A percentile compares a stretch with the other conserved stretches of the same genome.
Conservation (phyloP, 495 filamentous ascomycete genomes). For the Penicilliopsis zonata region DNA sequence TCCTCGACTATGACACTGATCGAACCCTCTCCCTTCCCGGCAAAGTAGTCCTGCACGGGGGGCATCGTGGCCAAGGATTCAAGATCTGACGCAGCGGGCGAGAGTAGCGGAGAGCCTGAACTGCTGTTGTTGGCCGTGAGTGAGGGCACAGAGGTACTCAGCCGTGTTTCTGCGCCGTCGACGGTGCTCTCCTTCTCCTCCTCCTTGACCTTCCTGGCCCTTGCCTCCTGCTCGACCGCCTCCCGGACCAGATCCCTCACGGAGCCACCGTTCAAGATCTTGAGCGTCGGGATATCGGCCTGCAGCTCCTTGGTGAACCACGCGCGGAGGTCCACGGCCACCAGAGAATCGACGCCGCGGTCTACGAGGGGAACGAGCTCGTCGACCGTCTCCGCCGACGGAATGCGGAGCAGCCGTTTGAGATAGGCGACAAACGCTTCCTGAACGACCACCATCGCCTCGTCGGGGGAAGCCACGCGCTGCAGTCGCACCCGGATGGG, state of each 20-base stretch:
- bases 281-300: slow-evolving; percentile 4
- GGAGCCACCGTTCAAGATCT: slow-evolving; percentile 16
- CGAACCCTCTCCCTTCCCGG: too few relatives aligned
- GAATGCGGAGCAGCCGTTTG: neutral
- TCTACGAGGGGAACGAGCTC: slow-evolving; percentile 5
- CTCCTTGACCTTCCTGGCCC: too few relatives aligned
- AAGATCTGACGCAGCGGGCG: too few relatives aligned
- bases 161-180: too few relatives aligned
- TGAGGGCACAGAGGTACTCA: too few relatives aligned
- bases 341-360: slow-evolving; percentile 35
- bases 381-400: neutral
- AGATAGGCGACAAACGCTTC: neutral
- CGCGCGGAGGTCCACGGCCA: slow-evolving; percentile 31
- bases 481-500: slow-evolving; percentile 1
- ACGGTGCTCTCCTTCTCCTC: too few relatives aligned
- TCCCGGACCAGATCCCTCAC: neutral
- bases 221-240: neutral
- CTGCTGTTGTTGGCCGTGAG: too few relatives aligned
- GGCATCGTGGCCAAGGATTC: too few relatives aligned
- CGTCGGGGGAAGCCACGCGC: neutral
- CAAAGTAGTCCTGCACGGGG: too few relatives aligned
- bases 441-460: neutral
- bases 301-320: slow-evolving; percentile 33
- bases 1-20: too few relatives aligned
- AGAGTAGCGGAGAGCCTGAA: too few relatives aligned